A percentile compares a stretch with the other conserved stretches of the same genome.
phyloP scores from a whole-genome alignment of 352 stramenopile genomes.

The Phytophthora macrochlamydospora region DNA sequence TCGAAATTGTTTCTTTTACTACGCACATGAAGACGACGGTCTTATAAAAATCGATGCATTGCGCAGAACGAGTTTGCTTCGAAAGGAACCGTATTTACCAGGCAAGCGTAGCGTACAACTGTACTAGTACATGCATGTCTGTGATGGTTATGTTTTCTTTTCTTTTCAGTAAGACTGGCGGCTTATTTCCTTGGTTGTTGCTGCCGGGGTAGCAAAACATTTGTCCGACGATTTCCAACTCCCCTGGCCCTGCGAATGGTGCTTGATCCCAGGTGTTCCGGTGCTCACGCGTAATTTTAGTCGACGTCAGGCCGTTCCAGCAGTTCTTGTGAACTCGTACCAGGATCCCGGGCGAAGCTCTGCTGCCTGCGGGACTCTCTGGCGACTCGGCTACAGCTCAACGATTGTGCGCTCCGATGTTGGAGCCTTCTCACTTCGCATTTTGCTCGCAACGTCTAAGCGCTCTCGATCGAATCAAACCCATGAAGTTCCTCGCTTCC shows the following conservation, averaged over 20 bases:
- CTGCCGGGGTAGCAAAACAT: not conserved
- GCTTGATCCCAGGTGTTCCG: slow-evolving; percentile 5
- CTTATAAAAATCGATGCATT: too few relatives aligned
- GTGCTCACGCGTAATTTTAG: not conserved
- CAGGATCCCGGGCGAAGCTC: not conserved
- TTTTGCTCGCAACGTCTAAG: slow-evolving; percentile 1
- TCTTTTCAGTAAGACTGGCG: too few relatives aligned
- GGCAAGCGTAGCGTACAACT: too few relatives aligned
- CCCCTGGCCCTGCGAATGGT: slow-evolving; percentile 12
- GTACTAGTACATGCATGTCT: too few relatives aligned
- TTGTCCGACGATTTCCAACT: slow-evolving; percentile 18
- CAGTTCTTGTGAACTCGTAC: too few relatives aligned
- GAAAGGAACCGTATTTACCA: too few relatives aligned
- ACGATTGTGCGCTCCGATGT: not conserved
- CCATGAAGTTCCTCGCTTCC: slow-evolving; percentile 15
- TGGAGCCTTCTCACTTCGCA: slow-evolving; percentile 6
- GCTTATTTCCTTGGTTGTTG: too few relatives aligned
- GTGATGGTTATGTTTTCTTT: too few relatives aligned
- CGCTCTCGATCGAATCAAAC: not conserved
- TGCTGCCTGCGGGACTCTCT: not conserved
- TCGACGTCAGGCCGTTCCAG: too few relatives aligned
- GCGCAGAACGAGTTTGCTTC: too few relatives aligned
- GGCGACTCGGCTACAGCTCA: slow-evolving; percentile 1
- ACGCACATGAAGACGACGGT: too few relatives aligned
- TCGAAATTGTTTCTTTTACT: too few relatives aligned